Evolutionary conservation across 306 rosid species (phyloP), one percentile per base, ranked within the genome.

Genomic region (Cajanus cajan): DNA sequence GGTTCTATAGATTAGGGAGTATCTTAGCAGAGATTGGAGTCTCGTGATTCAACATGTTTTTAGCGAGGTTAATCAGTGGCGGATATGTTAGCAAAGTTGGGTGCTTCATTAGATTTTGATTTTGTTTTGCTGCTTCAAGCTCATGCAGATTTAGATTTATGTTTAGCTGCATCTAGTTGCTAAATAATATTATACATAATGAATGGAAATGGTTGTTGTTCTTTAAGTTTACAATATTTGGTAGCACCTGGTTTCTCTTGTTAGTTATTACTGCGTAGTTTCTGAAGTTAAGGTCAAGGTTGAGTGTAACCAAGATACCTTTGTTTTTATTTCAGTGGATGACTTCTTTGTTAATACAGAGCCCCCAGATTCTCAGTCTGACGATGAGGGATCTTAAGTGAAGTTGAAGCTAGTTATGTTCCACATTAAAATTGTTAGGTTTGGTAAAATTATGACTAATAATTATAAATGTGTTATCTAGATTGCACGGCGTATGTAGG

Each of bases 281-380:
- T 61, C 39, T 22, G 18, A 33, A 47, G 76, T 69, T 47, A 41
- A 47, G 63, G 6, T 51, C 59, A 66, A 28, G 39, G 64, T 70
- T 76, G 74, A 69, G 71, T 28, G 66, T 78, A 37, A 50, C 50
- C 43, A 52, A 80, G 71, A 62, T 47, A 13, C 68, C 76, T 80
- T 74, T 45, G 18, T 78, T 79, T 74, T 16, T 14, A 40, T 87
- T 81, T 69, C 93, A 84, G 93, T 89, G 82, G 97, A 90, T 82
- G 97, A 92, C 82, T 92, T 90, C 90, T 88, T 92, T 78, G 94
- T 83, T 6, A 92, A 88, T 78, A 85, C 93, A 1, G 93, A 88
- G 39, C 92, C 86, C 25, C 86, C 76, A 13, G 74, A 82, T 77
- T 83, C 89, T 72, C 96, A 87, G 59, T 89, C 93, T 13, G 97